Evolutionary conservation across 108 stramenopile species (phyloP).

Genomic region (Fragilaria radians): DNA sequence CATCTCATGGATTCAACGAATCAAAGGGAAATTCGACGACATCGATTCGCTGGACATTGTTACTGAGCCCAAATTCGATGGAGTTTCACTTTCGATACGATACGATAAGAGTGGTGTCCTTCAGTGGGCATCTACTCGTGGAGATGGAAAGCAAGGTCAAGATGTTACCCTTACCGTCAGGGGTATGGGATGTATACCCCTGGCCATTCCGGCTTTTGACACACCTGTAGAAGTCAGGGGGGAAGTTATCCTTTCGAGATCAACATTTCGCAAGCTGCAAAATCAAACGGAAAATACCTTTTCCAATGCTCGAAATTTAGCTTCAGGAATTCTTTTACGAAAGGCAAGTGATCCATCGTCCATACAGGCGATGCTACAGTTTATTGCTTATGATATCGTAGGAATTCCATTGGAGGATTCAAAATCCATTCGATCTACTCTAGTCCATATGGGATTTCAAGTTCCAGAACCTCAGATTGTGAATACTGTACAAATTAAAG

Average conservation of each 20-base stretch:
- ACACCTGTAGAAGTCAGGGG: constrained; percentile 77
- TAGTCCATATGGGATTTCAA: constrained; percentile 53
- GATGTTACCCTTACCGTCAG: constrained; percentile 64
- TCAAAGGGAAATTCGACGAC: constrained; percentile 26
- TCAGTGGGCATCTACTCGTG: constrained; percentile 84
- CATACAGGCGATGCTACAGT: constrained; percentile 35
- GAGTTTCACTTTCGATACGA: constrained; percentile 77
- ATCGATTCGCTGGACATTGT: constrained; percentile 32
- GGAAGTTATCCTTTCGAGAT: constrained; percentile 77
- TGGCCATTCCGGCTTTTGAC: not conserved
- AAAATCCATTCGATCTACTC: constrained; percentile 23
- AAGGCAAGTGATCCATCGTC: constrained; percentile 33
- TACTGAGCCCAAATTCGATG: constrained; percentile 95
- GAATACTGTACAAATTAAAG: constrained; percentile 22
- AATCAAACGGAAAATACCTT: constrained; percentile 18
- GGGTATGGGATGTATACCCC: not conserved
- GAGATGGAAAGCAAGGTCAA: constrained; percentile 78
- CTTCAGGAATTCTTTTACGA: constrained; percentile 83
- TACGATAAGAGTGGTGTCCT: constrained; percentile 41
- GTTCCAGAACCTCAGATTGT: constrained; percentile 38
- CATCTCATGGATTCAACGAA: constrained; percentile 54
- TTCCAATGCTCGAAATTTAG: constrained; percentile 90
- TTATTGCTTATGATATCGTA: constrained; percentile 86
- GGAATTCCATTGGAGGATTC: not conserved
- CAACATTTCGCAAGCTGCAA: constrained; percentile 51